Percentiles rank a stretch among this genome's conserved stretches.
phyloP scores from a whole-genome alignment of 805 yeast species.

The Kodamaea jinghongensis region DNA sequence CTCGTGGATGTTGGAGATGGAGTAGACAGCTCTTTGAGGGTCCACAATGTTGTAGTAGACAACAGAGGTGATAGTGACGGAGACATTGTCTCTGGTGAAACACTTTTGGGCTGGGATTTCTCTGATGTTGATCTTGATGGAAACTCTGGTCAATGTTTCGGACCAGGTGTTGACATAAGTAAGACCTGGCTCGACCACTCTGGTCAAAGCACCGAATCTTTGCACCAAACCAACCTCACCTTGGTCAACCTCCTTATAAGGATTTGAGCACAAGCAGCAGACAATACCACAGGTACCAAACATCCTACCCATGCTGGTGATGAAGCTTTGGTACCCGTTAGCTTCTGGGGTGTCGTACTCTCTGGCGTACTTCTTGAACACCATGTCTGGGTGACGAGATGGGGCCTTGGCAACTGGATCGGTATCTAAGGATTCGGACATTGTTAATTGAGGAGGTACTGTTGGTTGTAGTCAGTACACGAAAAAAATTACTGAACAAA shows the following conservation, averaged over 20 bases:
- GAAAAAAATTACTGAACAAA: too few species aligned
- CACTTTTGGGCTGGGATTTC: constrained; percentile 68
- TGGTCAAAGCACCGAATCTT: constrained; percentile 61
- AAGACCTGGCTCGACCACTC: constrained; percentile 69
- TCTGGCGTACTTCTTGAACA: constrained; percentile 39
- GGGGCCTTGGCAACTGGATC: constrained; percentile 16
- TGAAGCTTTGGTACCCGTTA: constrained; percentile 41
- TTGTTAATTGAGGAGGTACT: neutral
- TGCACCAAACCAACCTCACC: constrained; percentile 70
- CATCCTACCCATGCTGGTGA: constrained; percentile 40
- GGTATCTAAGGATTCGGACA: constrained; percentile 6
- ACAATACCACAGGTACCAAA: constrained; percentile 55
- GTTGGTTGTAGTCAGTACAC: neutral
- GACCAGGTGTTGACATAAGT: constrained; percentile 62
- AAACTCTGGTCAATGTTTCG: constrained; percentile 50
- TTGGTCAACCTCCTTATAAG: constrained; percentile 58
- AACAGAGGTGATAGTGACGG: constrained; percentile 61
- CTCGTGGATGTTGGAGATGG: constrained; percentile 49
- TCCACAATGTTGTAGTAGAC: constrained; percentile 64
- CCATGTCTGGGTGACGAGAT: constrained; percentile 39
- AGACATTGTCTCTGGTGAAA: constrained; percentile 69
- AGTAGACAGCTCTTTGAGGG: constrained; percentile 64
- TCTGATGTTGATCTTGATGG: constrained; percentile 55
- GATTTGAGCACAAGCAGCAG: constrained; percentile 59
- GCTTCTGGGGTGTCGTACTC: constrained; percentile 38